Base-by-base conservation (phyloP, 2,329 filamentous ascomycete species). In the Fusarium abutilonis region DNA sequence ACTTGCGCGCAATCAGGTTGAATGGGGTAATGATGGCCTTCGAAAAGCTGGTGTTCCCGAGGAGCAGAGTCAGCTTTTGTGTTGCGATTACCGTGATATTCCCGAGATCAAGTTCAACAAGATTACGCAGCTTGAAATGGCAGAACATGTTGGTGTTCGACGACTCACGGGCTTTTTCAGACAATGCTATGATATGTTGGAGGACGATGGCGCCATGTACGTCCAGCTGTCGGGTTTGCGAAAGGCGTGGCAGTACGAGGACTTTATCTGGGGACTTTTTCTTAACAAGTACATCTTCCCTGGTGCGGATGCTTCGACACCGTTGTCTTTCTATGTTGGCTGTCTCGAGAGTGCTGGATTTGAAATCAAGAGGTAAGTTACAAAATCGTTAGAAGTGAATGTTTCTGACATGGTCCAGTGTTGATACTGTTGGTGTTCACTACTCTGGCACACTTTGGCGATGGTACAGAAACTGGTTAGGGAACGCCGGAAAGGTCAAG, bases 261-360 rank as follows among this genome's bases (percentile, higher is more conserved):
- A 97, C 79, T 85, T 97, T 28, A 90, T 95, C 76, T 97, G 93
- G 93, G 93, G 94, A 72, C 82, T 97, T 35, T 97, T 96, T 83
- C 93, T 97, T 89, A 97, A 97, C 86, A 97, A 96, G 82, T 96
- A 97, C 78, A 85, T 97, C 76, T 97, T 97, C 84, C 93, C 93
- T 15, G 93, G 94, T 73, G 94, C 94, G 36, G 93, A 97, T 74
- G 93, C 93, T 26, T 96, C 91, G 28, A 96, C 92, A 49, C 94
- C 93, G 29, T 86, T 97, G 44, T 91, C 91, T 60, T 93, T 89
- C 77, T 92, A 95, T 70, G 82, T 95, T 66, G 86, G 91, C 75
- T 87, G 86, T 70, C 85, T 96, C 13, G 94, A 97, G 80, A 87
- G 84, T 53, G 71, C 72, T 3, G 72, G 72, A 2, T 74, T 74